Base-by-base conservation (phyloP, 2,329 filamentous ascomycete species). In the Diaporthe citri region DNA sequence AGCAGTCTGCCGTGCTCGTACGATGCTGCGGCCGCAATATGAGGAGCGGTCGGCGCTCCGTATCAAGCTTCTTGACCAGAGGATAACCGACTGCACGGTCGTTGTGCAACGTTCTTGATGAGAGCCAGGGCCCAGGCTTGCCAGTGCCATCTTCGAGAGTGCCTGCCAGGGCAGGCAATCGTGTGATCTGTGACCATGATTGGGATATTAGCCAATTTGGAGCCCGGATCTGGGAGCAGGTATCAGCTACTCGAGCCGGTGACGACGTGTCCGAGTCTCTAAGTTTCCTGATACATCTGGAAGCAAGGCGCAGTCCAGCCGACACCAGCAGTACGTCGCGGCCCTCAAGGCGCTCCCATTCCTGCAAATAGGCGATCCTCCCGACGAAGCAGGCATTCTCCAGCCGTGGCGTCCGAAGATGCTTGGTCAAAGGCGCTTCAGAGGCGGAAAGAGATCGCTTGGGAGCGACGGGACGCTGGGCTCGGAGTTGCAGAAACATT, bases 371-470 rank as follows among this genome's bases (percentile, higher is more conserved):
- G 48, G n/a, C 17, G 64, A 69, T 69, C 46, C 48, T 28, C 22
- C 34, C 13, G 48, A 7, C 48, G n/a, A 25, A 52, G 64, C 34
- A 55, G 39, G 70, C 73, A 66, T 66, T 31, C 41, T 55, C 64
- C 56, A 62, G 69, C 59, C 72, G 69, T 56, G 43, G 56, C 57
- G 59, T 74, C 48, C 59, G 25, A 17, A 10, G 25, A 51, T 25
- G 12, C 51, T 55, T 48, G 51, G 46, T 28, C 17, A 39, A 46
- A 34, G 43, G 48, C 62, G 20, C 39, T 52, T 67, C 67, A 46
- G 52, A 74, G 59, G 59, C 71, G 72, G 72, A 62, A 76, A 48
- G 66, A 74, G 75, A 71, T 46, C 25, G 15, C 28, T 46, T 46
- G 25, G 52, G 28, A 39, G 31, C 28, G 13, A n/a, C 28, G 6